Percentiles rank a stretch among this genome's conserved stretches.
These are phyloP conservation scores for Actinidia polygama DNA, from an alignment of 179 eudicot species.

Conservation along the genomic window DNA sequence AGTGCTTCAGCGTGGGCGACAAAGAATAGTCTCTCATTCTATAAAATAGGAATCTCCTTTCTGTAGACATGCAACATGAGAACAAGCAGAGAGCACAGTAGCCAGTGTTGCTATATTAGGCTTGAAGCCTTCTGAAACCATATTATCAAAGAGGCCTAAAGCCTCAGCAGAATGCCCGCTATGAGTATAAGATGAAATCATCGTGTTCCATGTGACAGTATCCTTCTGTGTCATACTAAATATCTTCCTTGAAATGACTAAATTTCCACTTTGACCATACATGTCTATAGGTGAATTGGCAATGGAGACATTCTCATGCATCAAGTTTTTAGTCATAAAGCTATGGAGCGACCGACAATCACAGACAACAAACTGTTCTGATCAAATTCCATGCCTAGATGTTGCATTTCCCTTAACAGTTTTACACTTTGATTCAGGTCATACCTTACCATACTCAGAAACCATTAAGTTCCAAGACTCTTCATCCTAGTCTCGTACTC, in stretches of 20 bases:
- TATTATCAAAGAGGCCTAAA: constrained; percentile 54
- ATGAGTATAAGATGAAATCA: constrained; percentile 56
- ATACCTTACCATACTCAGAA: constrained; percentile 51
- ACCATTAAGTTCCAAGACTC: constrained; percentile 74
- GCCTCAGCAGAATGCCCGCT: constrained; percentile 49
- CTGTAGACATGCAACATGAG: constrained; percentile 59
- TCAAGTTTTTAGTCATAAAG: constrained; percentile 39
- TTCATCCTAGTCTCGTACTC: constrained; percentile 33
- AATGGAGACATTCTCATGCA: constrained; percentile 44
- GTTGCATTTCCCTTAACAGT: constrained; percentile 58
- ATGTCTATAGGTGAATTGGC: constrained; percentile 71
- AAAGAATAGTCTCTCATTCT: constrained; percentile 60
- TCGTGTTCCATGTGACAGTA: constrained; percentile 62
- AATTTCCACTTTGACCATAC: constrained; percentile 63
- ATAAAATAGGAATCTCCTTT: constrained; percentile 52
- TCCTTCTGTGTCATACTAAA: constrained; percentile 50
- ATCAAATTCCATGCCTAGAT: constrained; percentile 42
- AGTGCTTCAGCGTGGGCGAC: constrained; percentile 67
- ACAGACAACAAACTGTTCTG: constrained; percentile 49
- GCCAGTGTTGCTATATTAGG: constrained; percentile 79
- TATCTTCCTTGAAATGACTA: constrained; percentile 42
- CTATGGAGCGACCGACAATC: constrained; percentile 68
- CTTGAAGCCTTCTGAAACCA: constrained; percentile 68
- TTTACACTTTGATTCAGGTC: constrained; percentile 45
- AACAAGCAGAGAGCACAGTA: constrained; percentile 69